Base-by-base conservation (phyloP, 495 filamentous ascomycete genomes). In the Aspergillus avenaceus region DNA sequence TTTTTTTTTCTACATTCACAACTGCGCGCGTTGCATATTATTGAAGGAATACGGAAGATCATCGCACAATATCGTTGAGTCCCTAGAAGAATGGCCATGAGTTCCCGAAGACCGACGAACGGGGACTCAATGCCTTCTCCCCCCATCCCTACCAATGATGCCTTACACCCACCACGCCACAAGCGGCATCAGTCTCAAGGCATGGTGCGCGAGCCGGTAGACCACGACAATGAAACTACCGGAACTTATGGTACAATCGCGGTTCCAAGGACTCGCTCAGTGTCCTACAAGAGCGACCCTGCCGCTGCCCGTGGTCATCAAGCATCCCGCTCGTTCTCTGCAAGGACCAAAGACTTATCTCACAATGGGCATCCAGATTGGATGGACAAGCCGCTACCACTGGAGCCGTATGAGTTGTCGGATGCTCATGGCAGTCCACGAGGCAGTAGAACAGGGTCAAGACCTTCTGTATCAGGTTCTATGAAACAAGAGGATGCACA, bases 201-300 rank as follows among this genome's bases (percentile, higher is more conserved):
- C 27, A 38, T 34, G 18, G 45, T 38, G 14, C 23, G 37, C 12
- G 8, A 6, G 6, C 4, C 31, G 11, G 14, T 23, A 1, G 44
- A 46, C 19, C 14, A 57, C 43, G 49, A 53, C 25, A 16, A 41
- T 5, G 45, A 52, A 1, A 21, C 28, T 28, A 28, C 50, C 38
- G 21, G 22, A 19, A 27, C 78, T 71, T 5, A 81, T 80, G 49
- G 72, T 34, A 83, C 77, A 19, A 79, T 83, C 44, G 83, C 84
- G 46, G 77, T 72, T 2, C 82, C 83, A 4, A 76, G 75, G 58
- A 73, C 73, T 21, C 80, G 78, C 19, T 78, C 82, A 1, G 62
- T 77, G n/a, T 82, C 79, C 34, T 86, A 83, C 59, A 73, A 66
- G 18, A 41, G 31, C 0, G 32, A 51, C 14, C 32, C 52, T 32